Percentiles rank a stretch among this genome's conserved stretches.
Conservation (phyloP, 495 filamentous ascomycete genomes). For the Chaetomidium leptoderma region DNA sequence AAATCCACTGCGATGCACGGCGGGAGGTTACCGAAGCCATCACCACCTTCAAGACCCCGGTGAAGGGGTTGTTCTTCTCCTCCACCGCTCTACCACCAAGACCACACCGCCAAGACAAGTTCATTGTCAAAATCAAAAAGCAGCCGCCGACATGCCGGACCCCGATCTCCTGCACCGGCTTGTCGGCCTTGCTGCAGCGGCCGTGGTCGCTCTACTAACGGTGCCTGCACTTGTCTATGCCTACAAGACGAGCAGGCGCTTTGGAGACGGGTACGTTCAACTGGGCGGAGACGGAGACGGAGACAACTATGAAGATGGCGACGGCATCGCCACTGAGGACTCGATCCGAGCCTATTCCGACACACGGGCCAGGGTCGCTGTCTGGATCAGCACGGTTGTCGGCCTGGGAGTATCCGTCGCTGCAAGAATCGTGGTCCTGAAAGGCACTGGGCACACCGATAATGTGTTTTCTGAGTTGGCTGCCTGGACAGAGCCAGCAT, state of each 20-base stretch:
- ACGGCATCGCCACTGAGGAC: constrained; percentile 50
- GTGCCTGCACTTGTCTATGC: constrained; percentile 9
- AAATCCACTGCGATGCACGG: constrained; percentile 9
- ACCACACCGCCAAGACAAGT: constrained; percentile 2
- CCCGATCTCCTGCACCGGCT: constrained; percentile 12
- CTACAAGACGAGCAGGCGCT: background rate
- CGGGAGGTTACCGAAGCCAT: background rate
- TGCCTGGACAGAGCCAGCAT: constrained; percentile 25
- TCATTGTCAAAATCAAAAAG: background rate
- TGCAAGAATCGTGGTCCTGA: constrained; percentile 18
- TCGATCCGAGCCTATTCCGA: constrained; percentile 43
- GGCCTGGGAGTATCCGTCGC: constrained; percentile 37
- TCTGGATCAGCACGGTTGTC: constrained; percentile 31
- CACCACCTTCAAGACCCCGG: constrained; percentile 1
- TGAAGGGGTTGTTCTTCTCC: background rate
- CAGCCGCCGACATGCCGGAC: constrained; percentile 11
- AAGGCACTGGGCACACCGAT: background rate
- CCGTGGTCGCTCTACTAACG: constrained; percentile 16
- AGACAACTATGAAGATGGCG: constrained; percentile 48
- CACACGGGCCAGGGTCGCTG: constrained; percentile 34
- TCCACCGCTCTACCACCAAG: no score
- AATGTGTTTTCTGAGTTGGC: constrained; percentile 5
- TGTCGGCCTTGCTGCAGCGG: constrained; percentile 5
- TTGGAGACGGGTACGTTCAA: background rate
- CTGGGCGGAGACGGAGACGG: constrained; percentile 4